Conservation (phyloP, 257 asterid species). For the Nyctanthes arbortristis region DNA sequence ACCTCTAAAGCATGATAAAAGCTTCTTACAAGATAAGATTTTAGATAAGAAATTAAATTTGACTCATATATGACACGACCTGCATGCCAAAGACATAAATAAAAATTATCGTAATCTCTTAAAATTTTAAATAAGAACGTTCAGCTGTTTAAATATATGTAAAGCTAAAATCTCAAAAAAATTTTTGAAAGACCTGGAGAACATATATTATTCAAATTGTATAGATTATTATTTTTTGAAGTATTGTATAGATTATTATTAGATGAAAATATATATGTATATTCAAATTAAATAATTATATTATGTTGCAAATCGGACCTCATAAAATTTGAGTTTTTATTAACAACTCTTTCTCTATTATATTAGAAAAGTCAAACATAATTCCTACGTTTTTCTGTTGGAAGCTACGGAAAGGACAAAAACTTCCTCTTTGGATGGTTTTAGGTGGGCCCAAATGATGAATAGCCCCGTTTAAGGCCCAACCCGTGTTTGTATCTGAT, state of each 20-base stretch:
- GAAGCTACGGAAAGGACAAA: background rate
- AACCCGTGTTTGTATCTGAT: constrained; percentile 20
- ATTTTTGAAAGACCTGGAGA: background rate
- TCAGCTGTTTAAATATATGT: background rate
- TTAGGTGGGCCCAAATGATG: constrained; percentile 31
- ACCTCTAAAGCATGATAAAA: too few species aligned
- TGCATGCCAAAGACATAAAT: too few species aligned
- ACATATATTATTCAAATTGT: too few species aligned
- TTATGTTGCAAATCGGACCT: background rate
- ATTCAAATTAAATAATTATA: too few species aligned
- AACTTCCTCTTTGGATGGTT: constrained; percentile 18
- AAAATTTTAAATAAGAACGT: too few species aligned
- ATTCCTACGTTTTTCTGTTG: background rate
- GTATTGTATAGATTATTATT: background rate
- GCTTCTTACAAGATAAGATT: too few species aligned
- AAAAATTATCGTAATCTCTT: too few species aligned
- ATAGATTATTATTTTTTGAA: too few species aligned
- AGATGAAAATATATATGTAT: background rate
- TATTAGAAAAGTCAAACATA: background rate
- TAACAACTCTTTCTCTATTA: background rate
- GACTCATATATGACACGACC: too few species aligned
- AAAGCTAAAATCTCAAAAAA: background rate
- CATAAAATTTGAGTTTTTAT: background rate
- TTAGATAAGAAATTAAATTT: too few species aligned
- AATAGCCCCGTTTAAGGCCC: constrained; percentile 34